Evolutionary conservation across 148 eudicot species (phyloP).

Genomic region (Fagopyrum tataricum): DNA sequence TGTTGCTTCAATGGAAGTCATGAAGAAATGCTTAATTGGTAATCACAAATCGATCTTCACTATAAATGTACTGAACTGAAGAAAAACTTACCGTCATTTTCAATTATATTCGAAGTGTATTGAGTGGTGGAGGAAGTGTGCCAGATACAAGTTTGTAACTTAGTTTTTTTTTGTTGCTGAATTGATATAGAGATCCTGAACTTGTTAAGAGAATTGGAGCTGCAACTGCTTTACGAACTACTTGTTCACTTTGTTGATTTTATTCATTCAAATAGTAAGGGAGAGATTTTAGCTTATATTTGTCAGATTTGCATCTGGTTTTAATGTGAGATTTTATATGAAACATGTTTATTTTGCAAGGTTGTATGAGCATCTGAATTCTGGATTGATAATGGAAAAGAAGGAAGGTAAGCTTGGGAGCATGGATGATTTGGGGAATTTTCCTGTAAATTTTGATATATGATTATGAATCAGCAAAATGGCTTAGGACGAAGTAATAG

Average conservation of each 20-base stretch:
- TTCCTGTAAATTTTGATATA: neutral
- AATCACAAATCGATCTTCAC: neutral
- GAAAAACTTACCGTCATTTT: neutral
- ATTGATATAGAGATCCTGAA: constrained; percentile 46
- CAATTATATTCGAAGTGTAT: constrained; percentile 35
- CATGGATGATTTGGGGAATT: too few relatives aligned
- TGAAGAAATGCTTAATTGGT: constrained; percentile 62
- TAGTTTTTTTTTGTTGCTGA: neutral
- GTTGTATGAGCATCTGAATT: too few relatives aligned
- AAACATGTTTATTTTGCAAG: neutral
- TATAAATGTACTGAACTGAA: neutral
- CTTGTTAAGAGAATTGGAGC: constrained; percentile 66
- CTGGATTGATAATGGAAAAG: neutral
- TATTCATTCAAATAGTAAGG: neutral
- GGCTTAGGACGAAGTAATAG: neutral
- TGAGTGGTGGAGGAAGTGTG: constrained; percentile 86
- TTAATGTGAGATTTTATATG: neutral
- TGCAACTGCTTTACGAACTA: constrained; percentile 36
- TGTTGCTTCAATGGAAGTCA: constrained; percentile 47
- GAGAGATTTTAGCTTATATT: neutral
- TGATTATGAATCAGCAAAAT: neutral
- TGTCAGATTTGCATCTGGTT: too few relatives aligned
- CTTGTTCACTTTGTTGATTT: neutral
- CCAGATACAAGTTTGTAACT: constrained; percentile 21
- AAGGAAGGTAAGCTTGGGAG: neutral